Conservation (phyloP, 257 asterid species). For the Nicotiana tomentosiformis region DNA sequence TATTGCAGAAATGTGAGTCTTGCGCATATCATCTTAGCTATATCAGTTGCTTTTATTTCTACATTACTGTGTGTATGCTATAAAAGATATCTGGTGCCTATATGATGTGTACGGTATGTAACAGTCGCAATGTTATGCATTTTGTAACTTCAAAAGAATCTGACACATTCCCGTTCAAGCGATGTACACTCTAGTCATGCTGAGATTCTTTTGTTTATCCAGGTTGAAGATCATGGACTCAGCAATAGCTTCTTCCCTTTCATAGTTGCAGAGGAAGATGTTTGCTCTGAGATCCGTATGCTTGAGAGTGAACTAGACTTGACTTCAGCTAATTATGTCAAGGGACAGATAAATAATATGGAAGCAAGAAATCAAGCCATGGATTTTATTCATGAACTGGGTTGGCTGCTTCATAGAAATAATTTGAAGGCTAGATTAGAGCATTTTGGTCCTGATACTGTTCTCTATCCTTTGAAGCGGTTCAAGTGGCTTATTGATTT, state of each 20-base stretch:
- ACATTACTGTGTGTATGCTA: not conserved
- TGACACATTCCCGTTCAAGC: not conserved
- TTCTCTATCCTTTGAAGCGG: conserved; percentile 42
- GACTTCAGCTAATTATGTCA: conserved; percentile 24
- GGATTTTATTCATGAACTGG: conserved; percentile 72
- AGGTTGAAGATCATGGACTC: conserved; percentile 70
- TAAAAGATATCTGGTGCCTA: not conserved
- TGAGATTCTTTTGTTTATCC: conserved; percentile 8
- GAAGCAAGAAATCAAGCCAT: conserved; percentile 39
- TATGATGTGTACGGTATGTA: not conserved
- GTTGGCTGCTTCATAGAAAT: conserved; percentile 68
- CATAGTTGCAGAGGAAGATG: conserved; percentile 61
- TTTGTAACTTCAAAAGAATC: not conserved
- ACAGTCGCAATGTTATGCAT: not conserved
- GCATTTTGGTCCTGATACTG: conserved; percentile 29
- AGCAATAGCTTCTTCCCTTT: conserved; percentile 67
- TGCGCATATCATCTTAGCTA: not conserved
- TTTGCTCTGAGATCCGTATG: conserved; percentile 64
- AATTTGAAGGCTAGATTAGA: conserved; percentile 35
- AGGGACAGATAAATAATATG: conserved; percentile 25
- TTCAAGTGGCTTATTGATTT: conserved; percentile 61
- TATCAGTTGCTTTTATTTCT: not conserved
- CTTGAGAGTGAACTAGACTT: conserved; percentile 62
- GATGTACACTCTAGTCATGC: not conserved
- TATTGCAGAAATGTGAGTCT: not conserved